Evolutionary conservation across 345 rosid species (phyloP).

Genomic region (Camelina laxa): DNA sequence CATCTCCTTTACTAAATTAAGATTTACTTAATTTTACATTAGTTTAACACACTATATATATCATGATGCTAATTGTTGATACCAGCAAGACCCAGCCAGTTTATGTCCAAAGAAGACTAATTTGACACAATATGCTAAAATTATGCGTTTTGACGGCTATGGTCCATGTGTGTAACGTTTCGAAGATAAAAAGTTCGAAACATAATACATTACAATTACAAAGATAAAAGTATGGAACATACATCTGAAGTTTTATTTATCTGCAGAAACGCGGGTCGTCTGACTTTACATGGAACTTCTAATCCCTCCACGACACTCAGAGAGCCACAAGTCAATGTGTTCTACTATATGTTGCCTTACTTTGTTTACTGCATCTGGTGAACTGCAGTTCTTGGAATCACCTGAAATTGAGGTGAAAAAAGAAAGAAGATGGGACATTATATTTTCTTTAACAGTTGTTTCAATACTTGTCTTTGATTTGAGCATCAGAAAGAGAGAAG

Average conservation of each 20-base stretch:
- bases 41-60: too few species aligned
- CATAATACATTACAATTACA: slow-evolving; percentile 24
- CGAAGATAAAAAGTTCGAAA: slow-evolving; percentile 1
- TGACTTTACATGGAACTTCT: slow-evolving; percentile 31
- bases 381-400: slow-evolving; percentile 73
- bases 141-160: not conserved
- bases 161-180: not conserved
- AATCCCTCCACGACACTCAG: slow-evolving; percentile 58
- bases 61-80: too few species aligned
- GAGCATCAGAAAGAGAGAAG: slow-evolving; percentile 8
- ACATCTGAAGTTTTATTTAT: slow-evolving; percentile 12
- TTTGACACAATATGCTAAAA: too few species aligned
- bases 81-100: too few species aligned
- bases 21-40: too few species aligned
- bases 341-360: slow-evolving; percentile 77
- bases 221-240: slow-evolving; percentile 32
- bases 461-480: not conserved
- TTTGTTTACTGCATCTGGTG: slow-evolving; percentile 85
- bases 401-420: slow-evolving; percentile 46
- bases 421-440: not conserved
- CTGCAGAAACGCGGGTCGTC: not conserved
- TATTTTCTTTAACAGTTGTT: not conserved
- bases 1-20: too few species aligned
- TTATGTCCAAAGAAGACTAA: too few species aligned
- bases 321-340: slow-evolving; percentile 90